Conservation (phyloP, 768 basidiomycete species). For the Dioszegia aurantiaca region DNA sequence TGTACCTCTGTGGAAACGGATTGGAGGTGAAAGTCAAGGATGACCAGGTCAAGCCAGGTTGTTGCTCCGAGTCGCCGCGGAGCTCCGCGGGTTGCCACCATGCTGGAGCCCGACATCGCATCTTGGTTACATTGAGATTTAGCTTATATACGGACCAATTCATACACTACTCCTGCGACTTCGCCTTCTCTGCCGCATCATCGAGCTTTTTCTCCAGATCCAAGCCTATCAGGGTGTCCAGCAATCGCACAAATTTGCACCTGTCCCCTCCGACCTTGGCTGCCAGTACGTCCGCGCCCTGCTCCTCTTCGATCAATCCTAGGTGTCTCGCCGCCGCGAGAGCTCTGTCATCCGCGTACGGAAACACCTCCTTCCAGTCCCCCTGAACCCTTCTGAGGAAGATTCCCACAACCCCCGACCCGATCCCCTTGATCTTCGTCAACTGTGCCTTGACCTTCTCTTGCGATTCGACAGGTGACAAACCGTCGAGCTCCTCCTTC, state of each 20-base stretch:
- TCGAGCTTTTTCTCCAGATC: slow-evolving; percentile 42
- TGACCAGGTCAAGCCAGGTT: too few species aligned
- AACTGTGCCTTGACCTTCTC: slow-evolving; percentile 23
- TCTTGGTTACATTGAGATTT: too few species aligned
- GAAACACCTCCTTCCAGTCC: slow-evolving; percentile 45
- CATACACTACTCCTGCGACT: slow-evolving; percentile 1
- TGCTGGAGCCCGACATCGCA: too few species aligned
- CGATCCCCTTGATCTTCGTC: slow-evolving; percentile 38
- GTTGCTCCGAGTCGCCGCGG: too few species aligned
- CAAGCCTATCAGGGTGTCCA: slow-evolving; percentile 40
- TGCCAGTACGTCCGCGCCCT: slow-evolving; percentile 23
- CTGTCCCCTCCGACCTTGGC: slow-evolving; percentile 26
- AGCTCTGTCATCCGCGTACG: slow-evolving; percentile 38
- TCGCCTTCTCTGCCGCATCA: slow-evolving; percentile 16
- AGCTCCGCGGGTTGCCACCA: slow-evolving; percentile 2
- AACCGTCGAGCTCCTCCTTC: slow-evolving; percentile 18
- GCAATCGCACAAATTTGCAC: slow-evolving; percentile 27
- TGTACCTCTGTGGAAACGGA: background rate
- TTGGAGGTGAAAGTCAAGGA: too few species aligned
- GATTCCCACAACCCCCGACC: slow-evolving; percentile 35
- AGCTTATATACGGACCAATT: too few species aligned
- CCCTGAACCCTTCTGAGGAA: slow-evolving; percentile 40
- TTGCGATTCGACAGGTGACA: slow-evolving; percentile 23
- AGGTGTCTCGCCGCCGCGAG: slow-evolving; percentile 29
- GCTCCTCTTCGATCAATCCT: slow-evolving; percentile 24